These are phyloP conservation scores for Wickerhamomyces chambardii DNA, from an alignment of 805 yeast species.

Conservation along the genomic window DNA sequence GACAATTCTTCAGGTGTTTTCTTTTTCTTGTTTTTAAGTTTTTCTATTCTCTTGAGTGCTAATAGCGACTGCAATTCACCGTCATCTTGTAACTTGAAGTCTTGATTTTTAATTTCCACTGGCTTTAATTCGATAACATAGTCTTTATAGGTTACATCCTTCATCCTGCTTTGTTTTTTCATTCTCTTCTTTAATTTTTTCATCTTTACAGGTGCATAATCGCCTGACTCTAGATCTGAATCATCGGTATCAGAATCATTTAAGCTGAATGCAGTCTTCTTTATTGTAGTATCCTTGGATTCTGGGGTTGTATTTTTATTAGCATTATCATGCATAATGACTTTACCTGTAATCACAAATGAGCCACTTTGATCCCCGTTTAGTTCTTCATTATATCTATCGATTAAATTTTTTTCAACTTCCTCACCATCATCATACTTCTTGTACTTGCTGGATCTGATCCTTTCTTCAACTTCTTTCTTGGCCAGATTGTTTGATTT, in stretches of 20 bases:
- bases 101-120: constrained; percentile 19
- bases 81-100: constrained; percentile 12
- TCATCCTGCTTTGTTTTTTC: background rate
- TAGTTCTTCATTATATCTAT: constrained; percentile 8
- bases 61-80: constrained; percentile 16
- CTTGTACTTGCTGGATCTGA: constrained; percentile 4
- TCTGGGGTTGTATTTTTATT: background rate
- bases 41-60: constrained; percentile 11
- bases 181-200: constrained; percentile 18
- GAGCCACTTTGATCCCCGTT: constrained; percentile 5
- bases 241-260: constrained; percentile 9
- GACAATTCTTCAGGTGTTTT: constrained; percentile 13
- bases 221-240: constrained; percentile 2
- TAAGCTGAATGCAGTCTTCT: constrained; percentile 6
- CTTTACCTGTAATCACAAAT: constrained; percentile 7
- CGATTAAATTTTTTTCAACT: constrained; percentile 6
- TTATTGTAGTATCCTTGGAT: background rate
- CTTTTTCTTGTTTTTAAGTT: constrained; percentile 8
- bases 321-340: background rate
- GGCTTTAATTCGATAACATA: constrained; percentile 13
- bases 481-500: too few species aligned
- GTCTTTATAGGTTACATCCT: constrained; percentile 9
- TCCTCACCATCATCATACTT: constrained; percentile 5
- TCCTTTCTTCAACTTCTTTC: constrained; percentile 7
- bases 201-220: constrained; percentile 21